These are phyloP conservation scores for Ballota nigra DNA, from an alignment of 257 asterid species.

Conservation along the genomic window DNA sequence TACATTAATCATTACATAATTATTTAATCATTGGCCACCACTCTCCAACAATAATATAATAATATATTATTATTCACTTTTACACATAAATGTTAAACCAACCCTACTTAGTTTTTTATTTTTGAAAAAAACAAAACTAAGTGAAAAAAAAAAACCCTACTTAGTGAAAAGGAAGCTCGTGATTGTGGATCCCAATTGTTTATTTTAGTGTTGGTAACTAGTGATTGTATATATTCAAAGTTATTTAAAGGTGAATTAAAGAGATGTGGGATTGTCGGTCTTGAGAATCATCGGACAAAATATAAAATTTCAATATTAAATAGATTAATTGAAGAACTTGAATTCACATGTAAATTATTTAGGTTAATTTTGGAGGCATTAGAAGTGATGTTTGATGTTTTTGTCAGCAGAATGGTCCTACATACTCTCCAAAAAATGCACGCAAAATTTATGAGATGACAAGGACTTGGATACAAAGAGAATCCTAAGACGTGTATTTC, in stretches of 20 bases:
- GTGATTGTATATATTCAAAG: too few relatives aligned
- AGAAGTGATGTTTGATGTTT: conserved; percentile 16
- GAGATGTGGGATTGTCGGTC: not conserved
- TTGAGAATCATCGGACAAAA: not conserved
- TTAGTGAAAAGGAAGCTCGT: too few relatives aligned
- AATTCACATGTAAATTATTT: conserved; percentile 25
- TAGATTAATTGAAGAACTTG: not conserved
- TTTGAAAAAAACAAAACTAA: too few relatives aligned
- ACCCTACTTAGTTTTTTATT: too few relatives aligned
- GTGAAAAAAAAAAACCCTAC: too few relatives aligned
- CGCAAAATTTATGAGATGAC: conserved; percentile 17
- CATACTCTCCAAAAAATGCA: conserved; percentile 27
- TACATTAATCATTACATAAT: too few relatives aligned
- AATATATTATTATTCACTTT: too few relatives aligned
- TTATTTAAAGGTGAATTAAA: not conserved
- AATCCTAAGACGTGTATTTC: conserved; percentile 19
- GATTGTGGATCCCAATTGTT: too few relatives aligned
- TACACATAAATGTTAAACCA: too few relatives aligned
- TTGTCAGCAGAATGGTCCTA: conserved; percentile 31
- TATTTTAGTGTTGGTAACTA: too few relatives aligned
- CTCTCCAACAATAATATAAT: too few relatives aligned
- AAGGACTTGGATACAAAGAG: conserved; percentile 14
- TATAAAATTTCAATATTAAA: not conserved
- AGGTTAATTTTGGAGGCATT: conserved; percentile 29
- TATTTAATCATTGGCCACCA: too few relatives aligned